These are phyloP conservation scores for Tritrichomonas musculus DNA, from an alignment of 208 protist genomes.

Conservation along the genomic window DNA sequence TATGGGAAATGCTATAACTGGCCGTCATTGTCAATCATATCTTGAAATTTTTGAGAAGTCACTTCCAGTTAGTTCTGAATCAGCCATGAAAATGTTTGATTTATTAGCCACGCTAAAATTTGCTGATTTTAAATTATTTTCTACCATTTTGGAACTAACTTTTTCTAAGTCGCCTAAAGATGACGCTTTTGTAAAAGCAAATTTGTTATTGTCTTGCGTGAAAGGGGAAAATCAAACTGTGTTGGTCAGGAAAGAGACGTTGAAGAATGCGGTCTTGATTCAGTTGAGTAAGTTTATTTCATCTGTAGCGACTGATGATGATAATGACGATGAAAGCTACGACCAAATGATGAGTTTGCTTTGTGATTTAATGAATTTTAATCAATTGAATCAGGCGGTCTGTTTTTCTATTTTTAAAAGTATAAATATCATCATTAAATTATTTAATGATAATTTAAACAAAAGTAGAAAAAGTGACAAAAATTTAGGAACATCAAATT, in stretches of 20 bases:
- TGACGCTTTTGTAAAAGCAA: background rate
- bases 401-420: background rate
- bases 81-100: background rate
- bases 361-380: background rate
- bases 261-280: too few relatives aligned
- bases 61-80: background rate
- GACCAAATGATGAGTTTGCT: background rate
- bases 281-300: too few relatives aligned
- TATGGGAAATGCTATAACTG: background rate
- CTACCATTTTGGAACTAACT: background rate
- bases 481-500: too few relatives aligned
- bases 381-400: background rate
- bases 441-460: background rate
- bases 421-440: background rate
- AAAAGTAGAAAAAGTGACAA: too few relatives aligned
- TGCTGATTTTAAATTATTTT: background rate
- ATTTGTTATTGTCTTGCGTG: background rate
- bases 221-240: background rate
- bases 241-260: background rate
- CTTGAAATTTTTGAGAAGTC: background rate
- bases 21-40: background rate
- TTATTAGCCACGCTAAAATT: background rate
- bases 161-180: background rate
- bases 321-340: too few relatives aligned
- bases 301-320: background rate